These are phyloP conservation scores for Dendrobium chrysotoxum DNA, from an alignment of 106 monocot genomes.

Conservation along the genomic window DNA sequence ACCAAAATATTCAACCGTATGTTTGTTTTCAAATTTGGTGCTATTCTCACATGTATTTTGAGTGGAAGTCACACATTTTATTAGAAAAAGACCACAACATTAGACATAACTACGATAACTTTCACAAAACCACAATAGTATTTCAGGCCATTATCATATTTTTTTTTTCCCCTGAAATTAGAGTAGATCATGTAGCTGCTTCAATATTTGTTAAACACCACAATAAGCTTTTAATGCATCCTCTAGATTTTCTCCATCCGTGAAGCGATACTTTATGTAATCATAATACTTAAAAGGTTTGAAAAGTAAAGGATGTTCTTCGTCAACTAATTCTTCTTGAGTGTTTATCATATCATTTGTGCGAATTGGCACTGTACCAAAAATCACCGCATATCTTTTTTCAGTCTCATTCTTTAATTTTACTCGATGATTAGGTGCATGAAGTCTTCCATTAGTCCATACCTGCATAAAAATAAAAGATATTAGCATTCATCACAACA, in stretches of 20 bases:
- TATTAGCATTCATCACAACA: neutral
- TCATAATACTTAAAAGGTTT: no score
- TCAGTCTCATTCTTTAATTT: neutral
- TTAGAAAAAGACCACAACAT: no score
- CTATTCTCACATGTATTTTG: no score
- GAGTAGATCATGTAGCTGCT: no score
- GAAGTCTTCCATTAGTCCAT: slow-evolving; percentile 25
- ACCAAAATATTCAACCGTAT: no score
- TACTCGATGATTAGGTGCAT: slow-evolving; percentile 7
- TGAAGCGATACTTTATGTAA: neutral
- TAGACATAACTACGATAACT: no score
- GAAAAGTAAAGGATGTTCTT: slow-evolving; percentile 10
- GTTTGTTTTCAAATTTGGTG: no score
- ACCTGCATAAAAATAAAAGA: slow-evolving; percentile 1
- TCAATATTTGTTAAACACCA: neutral
- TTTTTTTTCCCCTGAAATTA: no score
- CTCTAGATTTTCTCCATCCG: neutral
- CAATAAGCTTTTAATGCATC: slow-evolving; percentile 9
- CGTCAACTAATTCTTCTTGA: slow-evolving; percentile 17
- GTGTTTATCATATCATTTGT: neutral
- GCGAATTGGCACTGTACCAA: neutral
- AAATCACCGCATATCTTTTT: neutral
- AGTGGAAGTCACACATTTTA: no score
- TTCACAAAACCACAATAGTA: no score
- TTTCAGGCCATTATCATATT: no score